phyloP scores from a whole-genome alignment of 768 basidiomycete species.

The Suillus subaureus region DNA sequence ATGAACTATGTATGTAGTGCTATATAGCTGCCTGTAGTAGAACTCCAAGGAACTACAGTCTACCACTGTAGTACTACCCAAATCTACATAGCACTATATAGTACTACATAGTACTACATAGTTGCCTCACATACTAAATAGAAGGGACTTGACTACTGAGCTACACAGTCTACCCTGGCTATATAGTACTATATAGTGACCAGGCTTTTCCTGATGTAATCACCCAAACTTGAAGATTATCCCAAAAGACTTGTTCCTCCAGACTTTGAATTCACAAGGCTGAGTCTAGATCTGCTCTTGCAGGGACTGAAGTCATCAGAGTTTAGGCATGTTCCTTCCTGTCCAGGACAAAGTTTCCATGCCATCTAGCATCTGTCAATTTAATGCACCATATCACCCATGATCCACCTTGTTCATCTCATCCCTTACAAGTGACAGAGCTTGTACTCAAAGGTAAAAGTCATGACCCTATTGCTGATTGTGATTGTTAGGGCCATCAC shows the following conservation, averaged over 20 bases:
- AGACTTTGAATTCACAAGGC: no score
- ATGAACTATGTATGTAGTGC: background rate
- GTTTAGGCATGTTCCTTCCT: no score
- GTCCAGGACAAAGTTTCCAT: no score
- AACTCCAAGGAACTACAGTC: background rate
- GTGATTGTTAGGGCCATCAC: background rate
- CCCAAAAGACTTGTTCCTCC: no score
- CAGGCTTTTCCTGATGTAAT: no score
- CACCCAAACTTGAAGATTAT: no score
- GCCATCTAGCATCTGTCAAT: background rate
- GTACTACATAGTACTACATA: background rate
- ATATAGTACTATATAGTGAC: no score
- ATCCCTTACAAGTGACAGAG: background rate
- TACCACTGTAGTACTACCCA: background rate
- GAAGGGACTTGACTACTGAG: no score
- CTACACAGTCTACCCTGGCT: no score
- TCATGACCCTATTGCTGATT: background rate
- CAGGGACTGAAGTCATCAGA: no score
- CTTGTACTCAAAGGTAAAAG: background rate
- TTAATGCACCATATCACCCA: background rate
- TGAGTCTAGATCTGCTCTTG: no score
- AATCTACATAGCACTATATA: constrained; percentile 1
- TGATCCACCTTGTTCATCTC: background rate
- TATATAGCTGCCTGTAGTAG: background rate
- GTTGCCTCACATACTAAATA: no score